Percentiles rank a stretch among this genome's conserved stretches.
Conservation (phyloP, 306 rosid species). For the Dicorynia guianensis region DNA sequence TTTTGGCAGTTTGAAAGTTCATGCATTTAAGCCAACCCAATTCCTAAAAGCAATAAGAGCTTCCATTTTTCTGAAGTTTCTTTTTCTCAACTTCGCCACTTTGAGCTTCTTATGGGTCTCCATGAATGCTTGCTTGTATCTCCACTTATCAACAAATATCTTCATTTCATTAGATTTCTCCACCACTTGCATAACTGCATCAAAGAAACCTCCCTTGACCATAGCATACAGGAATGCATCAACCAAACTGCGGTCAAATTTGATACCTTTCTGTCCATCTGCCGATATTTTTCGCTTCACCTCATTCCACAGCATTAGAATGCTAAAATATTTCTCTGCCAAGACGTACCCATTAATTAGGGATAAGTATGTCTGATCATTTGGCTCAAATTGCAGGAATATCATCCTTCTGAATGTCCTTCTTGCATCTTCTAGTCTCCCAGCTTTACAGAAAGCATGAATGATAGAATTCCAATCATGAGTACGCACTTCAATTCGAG, state of each 20-base stretch:
- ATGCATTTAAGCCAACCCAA: conserved; percentile 92
- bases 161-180: conserved; percentile 88
- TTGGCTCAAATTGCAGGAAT: conserved; percentile 85
- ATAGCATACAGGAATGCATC: conserved; percentile 90
- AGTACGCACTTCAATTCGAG: conserved; percentile 82
- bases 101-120: conserved; percentile 92
- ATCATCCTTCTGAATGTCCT: conserved; percentile 91
- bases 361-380: conserved; percentile 89
- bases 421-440: conserved; percentile 92
- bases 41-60: conserved; percentile 90
- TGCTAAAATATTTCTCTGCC: conserved; percentile 78
- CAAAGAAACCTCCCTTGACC: conserved; percentile 98
- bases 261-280: conserved; percentile 70
- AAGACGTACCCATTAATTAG: conserved; percentile 82
- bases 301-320: conserved; percentile 93
- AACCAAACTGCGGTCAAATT: conserved; percentile 73
- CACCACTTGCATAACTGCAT: conserved; percentile 94
- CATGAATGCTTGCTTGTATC: conserved; percentile 96
- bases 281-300: conserved; percentile 67
- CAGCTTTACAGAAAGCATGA: conserved; percentile 92
- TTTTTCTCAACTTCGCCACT: conserved; percentile 76
- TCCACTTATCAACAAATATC: conserved; percentile 95
- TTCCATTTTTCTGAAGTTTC: conserved; percentile 81
- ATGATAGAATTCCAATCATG: conserved; percentile 98
- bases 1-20: conserved; percentile 37